These are phyloP conservation scores for Cladophialophora bantiana DNA, from an alignment of 2,329 filamentous ascomycete species.

Conservation along the genomic window DNA sequence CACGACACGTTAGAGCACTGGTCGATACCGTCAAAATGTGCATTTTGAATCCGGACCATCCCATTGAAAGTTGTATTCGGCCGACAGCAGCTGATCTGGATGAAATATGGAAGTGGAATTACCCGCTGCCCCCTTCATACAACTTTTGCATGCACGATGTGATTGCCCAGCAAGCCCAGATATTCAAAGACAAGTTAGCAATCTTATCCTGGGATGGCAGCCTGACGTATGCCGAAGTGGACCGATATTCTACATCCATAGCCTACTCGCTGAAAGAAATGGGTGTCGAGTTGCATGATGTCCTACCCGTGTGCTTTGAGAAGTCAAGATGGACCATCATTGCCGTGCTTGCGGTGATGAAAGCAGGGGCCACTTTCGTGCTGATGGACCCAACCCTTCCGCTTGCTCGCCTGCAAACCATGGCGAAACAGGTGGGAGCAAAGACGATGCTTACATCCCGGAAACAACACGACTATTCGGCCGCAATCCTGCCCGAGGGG, in stretches of 20 bases:
- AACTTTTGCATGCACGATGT: slow-evolving; percentile 36
- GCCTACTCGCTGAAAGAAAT: slow-evolving; percentile 47
- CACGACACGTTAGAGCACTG: slow-evolving; percentile 53
- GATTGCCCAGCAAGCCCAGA: slow-evolving; percentile 26
- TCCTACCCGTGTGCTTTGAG: slow-evolving; percentile 52
- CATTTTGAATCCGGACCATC: slow-evolving; percentile 42
- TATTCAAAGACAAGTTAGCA: slow-evolving; percentile 37
- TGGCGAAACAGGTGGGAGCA: slow-evolving; percentile 48
- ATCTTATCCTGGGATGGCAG: slow-evolving; percentile 49
- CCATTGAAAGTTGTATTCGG: slow-evolving; percentile 46
- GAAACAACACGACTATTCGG: slow-evolving; percentile 43
- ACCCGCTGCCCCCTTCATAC: slow-evolving; percentile 34
- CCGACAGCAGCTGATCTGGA: slow-evolving; percentile 42
- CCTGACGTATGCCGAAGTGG: slow-evolving; percentile 48
- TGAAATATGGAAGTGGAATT: slow-evolving; percentile 42
- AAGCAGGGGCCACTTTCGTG: slow-evolving; percentile 53
- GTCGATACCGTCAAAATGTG: slow-evolving; percentile 51
- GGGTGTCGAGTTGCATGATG: slow-evolving; percentile 50
- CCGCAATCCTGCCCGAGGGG: slow-evolving; percentile 45
- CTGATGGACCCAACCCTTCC: slow-evolving; percentile 52
- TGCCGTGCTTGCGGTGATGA: slow-evolving; percentile 51
- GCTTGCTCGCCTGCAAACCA: slow-evolving; percentile 45
- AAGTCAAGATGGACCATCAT: slow-evolving; percentile 54
- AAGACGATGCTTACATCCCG: slow-evolving; percentile 46
- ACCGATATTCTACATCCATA: slow-evolving; percentile 45